A percentile compares a stretch with the other conserved stretches of the same genome.
phyloP scores from a whole-genome alignment of 129 eudicot species.

The Gnaphalium uliginosum region DNA sequence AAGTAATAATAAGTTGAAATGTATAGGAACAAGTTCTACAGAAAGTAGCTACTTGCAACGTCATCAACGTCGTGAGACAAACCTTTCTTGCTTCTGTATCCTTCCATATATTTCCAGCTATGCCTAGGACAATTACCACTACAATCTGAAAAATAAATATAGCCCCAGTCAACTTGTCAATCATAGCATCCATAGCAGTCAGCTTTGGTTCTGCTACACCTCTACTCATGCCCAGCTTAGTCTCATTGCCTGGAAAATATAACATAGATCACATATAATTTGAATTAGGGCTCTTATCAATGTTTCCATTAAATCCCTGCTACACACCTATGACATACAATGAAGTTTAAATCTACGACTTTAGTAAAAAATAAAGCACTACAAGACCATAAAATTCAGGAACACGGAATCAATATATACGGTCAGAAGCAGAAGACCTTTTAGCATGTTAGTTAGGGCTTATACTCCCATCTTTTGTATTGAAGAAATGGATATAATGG shows the following conservation, averaged over 20 bases:
- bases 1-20: not conserved
- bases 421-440: not conserved
- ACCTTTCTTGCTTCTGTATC: conserved; percentile 98
- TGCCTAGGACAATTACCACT: conserved; percentile 87
- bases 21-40: not conserved
- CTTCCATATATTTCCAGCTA: conserved; percentile 98
- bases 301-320: not conserved
- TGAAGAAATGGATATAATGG: not conserved
- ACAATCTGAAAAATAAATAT: conserved; percentile 94
- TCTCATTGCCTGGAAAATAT: conserved; percentile 73
- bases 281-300: not conserved
- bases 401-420: not conserved
- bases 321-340: not conserved
- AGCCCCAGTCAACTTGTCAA: conserved; percentile 98
- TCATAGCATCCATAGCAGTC: conserved; percentile 99
- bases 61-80: conserved; percentile 17
- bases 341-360: not conserved
- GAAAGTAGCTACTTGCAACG: not conserved
- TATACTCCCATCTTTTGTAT: conserved; percentile 6
- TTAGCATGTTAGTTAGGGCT: not conserved
- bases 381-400: not conserved
- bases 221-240: conserved; percentile 97
- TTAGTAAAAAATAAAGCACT: not conserved
- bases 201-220: conserved; percentile 99
- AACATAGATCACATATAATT: conserved; percentile 9